Base-by-base conservation (phyloP, 495 filamentous ascomycete species). In the Neurospora discreta region DNA sequence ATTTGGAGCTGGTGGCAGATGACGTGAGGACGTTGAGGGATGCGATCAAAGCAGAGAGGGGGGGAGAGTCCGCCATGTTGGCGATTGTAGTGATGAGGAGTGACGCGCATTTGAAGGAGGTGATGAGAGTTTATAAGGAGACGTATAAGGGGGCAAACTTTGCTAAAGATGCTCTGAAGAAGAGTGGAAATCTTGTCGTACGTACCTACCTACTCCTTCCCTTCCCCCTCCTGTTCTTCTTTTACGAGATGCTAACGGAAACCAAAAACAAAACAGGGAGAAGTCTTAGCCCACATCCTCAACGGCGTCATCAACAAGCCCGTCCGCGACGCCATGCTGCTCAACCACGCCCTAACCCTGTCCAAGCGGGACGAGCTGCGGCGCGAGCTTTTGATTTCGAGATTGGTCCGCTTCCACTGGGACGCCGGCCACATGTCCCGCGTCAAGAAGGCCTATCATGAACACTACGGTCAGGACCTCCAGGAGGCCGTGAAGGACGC, bases 291-390 rank as follows among this genome's bases (percentile, higher is more conserved):
- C 15, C 95, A 99, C 82, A 92, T 98, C 73, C 91, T 99, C 78
- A 97, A 97, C 81, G 95, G 96, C 77, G 90, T 95, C 46, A 94
- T 98, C 81, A 98, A 99, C 82, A 91, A 92, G 67, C 94, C 95
- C 41, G 91, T 97, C 74, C 94, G 95, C 69, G 95, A 99, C 79
- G 93, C 95, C 6, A 87, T 98, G 43, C 90, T 99, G n/a, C 85
- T 99, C 39, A 90, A 97, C 80, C 95, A 99, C 82, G 94, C 95
- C 5, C 87, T 98, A 43, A 87, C 87, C 11, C 79, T 84, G 3
- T 86, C 87, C 38, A 85, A 82, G 68, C 82, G 84, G n/a, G 90
- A 91, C 75, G 84, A 84, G 40, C 86, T 93, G 69, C 88, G 93
- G 40, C 88, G 89, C n/a, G 93, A 97, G 77, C 85, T 97, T 52